Base-by-base conservation (phyloP, 495 filamentous ascomycete species). In the Cercophora samala region DNA sequence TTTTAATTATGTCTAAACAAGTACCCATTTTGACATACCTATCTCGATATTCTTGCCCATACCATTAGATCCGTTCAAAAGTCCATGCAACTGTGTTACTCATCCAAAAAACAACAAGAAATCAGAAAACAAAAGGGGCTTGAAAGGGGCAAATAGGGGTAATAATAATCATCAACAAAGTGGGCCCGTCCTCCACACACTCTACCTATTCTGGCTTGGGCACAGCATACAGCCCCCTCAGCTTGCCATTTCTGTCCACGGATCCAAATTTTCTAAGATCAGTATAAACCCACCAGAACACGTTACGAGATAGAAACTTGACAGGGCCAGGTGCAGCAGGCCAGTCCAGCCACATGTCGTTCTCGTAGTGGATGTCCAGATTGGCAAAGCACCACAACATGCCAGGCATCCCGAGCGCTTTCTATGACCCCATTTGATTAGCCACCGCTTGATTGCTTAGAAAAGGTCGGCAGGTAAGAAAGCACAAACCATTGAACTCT, bases 361-460 rank as follows among this genome's bases (percentile, higher is more conserved):
- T 68, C 56, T 80, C 78, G 67, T 78, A 82, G 2, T 75, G 75
- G 8, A 77, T 54, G 69, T 85, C 79, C 75, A 84, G 74, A n/a
- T 76, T 77, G 17, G 79, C 78, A 65, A 80, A 75, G 3, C 70
- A 37, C 42, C 63, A 72, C 17, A 72, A 62, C 54, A 76, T 46
- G 11, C 66, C 72, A 0, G 56, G 24, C 5, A 69, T 26, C 9
- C 72, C 69, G 5, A 76, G 17, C 11, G 46, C 64, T 53, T 68
- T 69, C 68, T 75, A 42, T 55, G 18, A 56, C 22, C 5, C 19
- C 24, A 15, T 1, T 59, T 18, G 8, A 37, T 26, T 29, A 42
- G 62, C 60, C 54, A 63, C 37, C 60, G 5, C 24, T 24, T 13
- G 26, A 6, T 37, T 25, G 24, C 5, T 52, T 1, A 4, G 59